Evolutionary conservation across 2,329 filamentous ascomycete species (phyloP), one percentile per base, ranked within the genome.

Genomic region (Diaporthe nobilis): DNA sequence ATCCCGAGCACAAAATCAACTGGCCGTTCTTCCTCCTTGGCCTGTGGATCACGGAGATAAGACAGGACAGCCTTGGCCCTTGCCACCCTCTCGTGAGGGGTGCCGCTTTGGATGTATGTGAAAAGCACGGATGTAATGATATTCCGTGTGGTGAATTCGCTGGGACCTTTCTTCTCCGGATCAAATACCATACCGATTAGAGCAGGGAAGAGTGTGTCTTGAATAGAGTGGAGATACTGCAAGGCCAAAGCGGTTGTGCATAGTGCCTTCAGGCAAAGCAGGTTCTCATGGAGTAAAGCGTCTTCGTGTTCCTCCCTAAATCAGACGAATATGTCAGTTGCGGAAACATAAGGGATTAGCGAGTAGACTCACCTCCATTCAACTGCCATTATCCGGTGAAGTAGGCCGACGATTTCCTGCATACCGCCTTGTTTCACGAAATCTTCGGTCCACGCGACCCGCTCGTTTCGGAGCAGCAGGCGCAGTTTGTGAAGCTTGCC

Each of bases 101-200:
- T 80, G 9, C 93, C 91, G 1, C 91, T 90, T 75, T 95, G 92
- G 71, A 98, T 93, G 83, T 98, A 97, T 22, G 94, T 96, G 81
- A 98, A 96, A 34, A 99, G 87, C 9, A 98, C 89, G 67, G 94
- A 97, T 51, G 96, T 94, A 81, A 98, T 94, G 80, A 98, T 95
- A 80, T 93, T 94, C 73, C 97, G 93, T 17, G 97, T 98, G 6
- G 94, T 97, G 83, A 98, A 99, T 84, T 99, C 97, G 86, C 95
- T 97, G 0, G 97, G 97, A 0, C 97, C 97, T 83, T 98, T 98
- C 87, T 96, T 97, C 82, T 98, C 96, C n/a, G 97, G 95, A 81
- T 98, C 96, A 81, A 98, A 98, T 55, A 98, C 88, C 93, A 98
- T 95, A 75, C 91, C 91, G 63, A 98, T 86, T 63, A 99, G 87